phyloP scores from a whole-genome alignment of 2,329 filamentous ascomycete species.

The Colletotrichum orchidophilum region DNA sequence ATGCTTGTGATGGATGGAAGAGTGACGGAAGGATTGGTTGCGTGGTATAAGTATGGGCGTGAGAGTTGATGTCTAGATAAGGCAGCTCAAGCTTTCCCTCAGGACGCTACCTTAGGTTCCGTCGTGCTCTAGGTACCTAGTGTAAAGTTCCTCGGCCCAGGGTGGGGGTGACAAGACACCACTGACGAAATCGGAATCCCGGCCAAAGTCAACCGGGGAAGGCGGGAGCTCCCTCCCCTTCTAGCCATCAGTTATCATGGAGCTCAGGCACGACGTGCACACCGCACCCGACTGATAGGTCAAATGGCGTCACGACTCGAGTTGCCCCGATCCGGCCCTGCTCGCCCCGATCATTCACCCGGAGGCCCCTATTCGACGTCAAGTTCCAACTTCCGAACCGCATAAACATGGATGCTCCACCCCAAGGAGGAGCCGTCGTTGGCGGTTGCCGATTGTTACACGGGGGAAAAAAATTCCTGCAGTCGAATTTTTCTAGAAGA shows the following conservation, averaged over 20 bases:
- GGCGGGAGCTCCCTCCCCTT: not conserved
- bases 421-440: too few species aligned
- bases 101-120: too few species aligned
- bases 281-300: not conserved
- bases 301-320: conserved; percentile 10
- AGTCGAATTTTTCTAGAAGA: not conserved
- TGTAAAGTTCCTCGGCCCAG: too few species aligned
- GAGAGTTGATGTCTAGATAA: not conserved
- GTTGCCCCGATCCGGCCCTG: not conserved
- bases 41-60: not conserved
- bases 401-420: not conserved
- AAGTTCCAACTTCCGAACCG: not conserved
- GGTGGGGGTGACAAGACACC: not conserved
- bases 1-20: not conserved
- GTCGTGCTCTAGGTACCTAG: too few species aligned
- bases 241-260: not conserved
- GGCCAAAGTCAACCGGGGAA: not conserved
- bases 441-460: not conserved
- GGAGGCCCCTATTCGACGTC: not conserved
- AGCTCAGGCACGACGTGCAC: not conserved
- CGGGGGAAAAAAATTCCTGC: not conserved
- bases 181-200: conserved; percentile 1
- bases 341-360: not conserved
- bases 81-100: not conserved
- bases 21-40: not conserved